Evolutionary conservation across 805 yeast genomes (phyloP), one percentile per base, ranked within the genome.

Genomic region (Wickerhamiella brachini): DNA sequence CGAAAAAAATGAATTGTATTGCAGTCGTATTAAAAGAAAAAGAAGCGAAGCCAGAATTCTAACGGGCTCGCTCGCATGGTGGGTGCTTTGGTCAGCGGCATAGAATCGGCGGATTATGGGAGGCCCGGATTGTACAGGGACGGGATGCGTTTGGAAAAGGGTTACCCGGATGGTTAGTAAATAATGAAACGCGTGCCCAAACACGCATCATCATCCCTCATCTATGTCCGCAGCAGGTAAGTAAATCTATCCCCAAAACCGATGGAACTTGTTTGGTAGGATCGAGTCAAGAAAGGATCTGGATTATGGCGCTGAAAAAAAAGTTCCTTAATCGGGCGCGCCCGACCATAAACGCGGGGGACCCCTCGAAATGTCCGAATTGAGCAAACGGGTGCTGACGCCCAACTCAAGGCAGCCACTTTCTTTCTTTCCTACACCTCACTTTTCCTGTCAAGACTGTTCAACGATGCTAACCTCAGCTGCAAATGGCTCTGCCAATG

Each of bases 151-250:
- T 5, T 29, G 34, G 34, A 38, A 38, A 38, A n/a, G 24, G 24
- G 44, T 41, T 41, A 41, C 44, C 44, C 44, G 44, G 44, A 5
- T 20, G 44, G 22, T 41, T 41, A 41, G 24, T 18, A 41, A 41
- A 41, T 41, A 20, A 17, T 12, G 22, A 20, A 18, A 41, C 44
- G 44, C 44, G 44, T 41, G 44, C 44, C 22, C 44, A 18, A 21
- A 41, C 44, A 41, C 44, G 44, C 44, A 20, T 20, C 44, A 18
- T 41, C 44, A 41, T 41, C 44, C 44, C 44, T 20, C 44, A 20
- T 20, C 24, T 41, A 41, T 41, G 44, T 10, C 44, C 24, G n/a
- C 15, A 41, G 44, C 44, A 41, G 44, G 44, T 41, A 41, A 41
- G 44, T 41, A 5, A 41, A 9, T 29, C 12, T 29, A 29, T 29